Conservation (phyloP, 495 filamentous ascomycete genomes). For the Talaromyces borbonicus region DNA sequence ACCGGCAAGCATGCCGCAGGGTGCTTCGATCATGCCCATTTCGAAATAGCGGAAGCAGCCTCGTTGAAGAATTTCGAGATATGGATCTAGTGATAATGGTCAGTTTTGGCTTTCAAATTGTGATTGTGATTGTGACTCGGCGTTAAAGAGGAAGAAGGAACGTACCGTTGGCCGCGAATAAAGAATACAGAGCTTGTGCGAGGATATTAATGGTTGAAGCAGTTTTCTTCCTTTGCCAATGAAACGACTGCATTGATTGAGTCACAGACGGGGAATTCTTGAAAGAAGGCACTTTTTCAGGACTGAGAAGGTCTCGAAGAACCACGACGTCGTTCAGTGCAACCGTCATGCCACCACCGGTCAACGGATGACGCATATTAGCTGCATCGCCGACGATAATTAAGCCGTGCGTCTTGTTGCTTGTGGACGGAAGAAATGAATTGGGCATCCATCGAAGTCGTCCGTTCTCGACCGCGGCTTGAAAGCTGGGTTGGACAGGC, state of each 20-base stretch:
- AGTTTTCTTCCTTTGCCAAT: slow-evolving; percentile 76
- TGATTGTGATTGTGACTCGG: background rate
- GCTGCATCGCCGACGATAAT: slow-evolving; percentile 82
- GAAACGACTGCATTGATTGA: slow-evolving; percentile 63
- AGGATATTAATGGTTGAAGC: slow-evolving; percentile 92
- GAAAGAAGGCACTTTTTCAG: slow-evolving; percentile 56
- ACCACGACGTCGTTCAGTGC: slow-evolving; percentile 80
- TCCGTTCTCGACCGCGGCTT: slow-evolving; percentile 62
- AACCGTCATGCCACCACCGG: slow-evolving; percentile 93
- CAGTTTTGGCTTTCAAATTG: background rate
- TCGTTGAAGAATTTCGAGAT: slow-evolving; percentile 70
- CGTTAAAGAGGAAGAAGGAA: background rate
- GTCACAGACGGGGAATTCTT: slow-evolving; percentile 52
- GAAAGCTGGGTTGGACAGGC: slow-evolving; percentile 63
- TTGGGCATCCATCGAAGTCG: slow-evolving; percentile 82
- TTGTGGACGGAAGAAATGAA: slow-evolving; percentile 72
- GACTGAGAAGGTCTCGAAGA: slow-evolving; percentile 60
- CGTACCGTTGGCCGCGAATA: slow-evolving; percentile 78
- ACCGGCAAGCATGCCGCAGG: slow-evolving; percentile 74
- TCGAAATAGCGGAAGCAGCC: slow-evolving; percentile 95
- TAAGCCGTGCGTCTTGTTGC: slow-evolving; percentile 61
- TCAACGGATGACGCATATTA: slow-evolving; percentile 95
- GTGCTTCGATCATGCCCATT: slow-evolving; percentile 63
- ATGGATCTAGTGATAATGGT: slow-evolving; percentile 36
- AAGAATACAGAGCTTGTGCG: slow-evolving; percentile 77